Evolutionary conservation across 306 rosid species (phyloP).

Genomic region (Lupinus albus): DNA sequence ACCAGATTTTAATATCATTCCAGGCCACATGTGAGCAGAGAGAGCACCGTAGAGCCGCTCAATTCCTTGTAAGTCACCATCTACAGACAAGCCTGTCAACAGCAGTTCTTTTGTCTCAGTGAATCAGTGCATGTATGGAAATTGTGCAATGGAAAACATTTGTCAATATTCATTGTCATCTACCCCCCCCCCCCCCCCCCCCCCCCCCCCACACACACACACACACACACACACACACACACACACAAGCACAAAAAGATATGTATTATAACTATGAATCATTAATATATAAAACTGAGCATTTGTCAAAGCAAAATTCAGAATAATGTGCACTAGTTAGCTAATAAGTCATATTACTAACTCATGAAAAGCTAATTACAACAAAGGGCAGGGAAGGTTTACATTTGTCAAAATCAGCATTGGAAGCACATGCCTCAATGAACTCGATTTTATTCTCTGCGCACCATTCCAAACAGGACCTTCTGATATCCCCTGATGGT

Average conservation of each 20-base stretch:
- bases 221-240: no score
- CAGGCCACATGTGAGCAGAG: constrained; percentile 80
- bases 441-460: constrained; percentile 61
- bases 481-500: constrained; percentile 47
- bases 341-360: constrained; percentile 7
- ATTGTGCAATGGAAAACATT: not conserved
- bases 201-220: no score
- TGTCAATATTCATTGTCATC: constrained; percentile 1
- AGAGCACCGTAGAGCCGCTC: constrained; percentile 73
- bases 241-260: no score
- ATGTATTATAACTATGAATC: not conserved
- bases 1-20: constrained; percentile 75
- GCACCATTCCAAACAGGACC: constrained; percentile 71
- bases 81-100: constrained; percentile 63
- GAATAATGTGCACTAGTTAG: not conserved
- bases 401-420: constrained; percentile 70
- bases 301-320: constrained; percentile 14
- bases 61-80: constrained; percentile 80
- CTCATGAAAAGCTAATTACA: constrained; percentile 2
- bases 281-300: constrained; percentile 12
- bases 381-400: constrained; percentile 32
- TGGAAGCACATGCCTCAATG: constrained; percentile 68
- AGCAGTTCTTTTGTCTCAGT: constrained; percentile 22
- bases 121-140: not conserved
- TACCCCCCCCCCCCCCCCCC: not conserved